These are phyloP conservation scores for Phytophthora fragariae DNA, from an alignment of 352 stramenopile genomes.

Conservation along the genomic window DNA sequence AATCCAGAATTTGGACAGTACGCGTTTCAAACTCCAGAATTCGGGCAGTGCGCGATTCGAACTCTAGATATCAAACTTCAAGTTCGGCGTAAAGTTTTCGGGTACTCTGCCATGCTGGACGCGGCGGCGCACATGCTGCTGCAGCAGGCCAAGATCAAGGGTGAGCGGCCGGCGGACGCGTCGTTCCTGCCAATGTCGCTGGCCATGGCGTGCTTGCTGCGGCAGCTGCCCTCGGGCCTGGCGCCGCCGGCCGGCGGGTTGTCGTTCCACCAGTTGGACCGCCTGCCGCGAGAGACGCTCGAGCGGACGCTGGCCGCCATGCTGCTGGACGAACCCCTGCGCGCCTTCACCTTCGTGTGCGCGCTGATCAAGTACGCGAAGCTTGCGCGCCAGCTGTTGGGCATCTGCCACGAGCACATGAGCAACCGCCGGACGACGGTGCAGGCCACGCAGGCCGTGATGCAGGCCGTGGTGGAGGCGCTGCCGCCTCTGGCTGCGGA, in stretches of 20 bases:
- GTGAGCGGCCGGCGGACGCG: constrained; percentile 43
- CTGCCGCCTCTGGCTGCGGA: constrained; percentile 26
- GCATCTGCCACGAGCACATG: constrained; percentile 54
- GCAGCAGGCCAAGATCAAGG: constrained; percentile 56
- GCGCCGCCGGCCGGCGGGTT: constrained; percentile 42
- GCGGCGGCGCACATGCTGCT: constrained; percentile 55
- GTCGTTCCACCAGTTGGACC: constrained; percentile 57
- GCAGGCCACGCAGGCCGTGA: constrained; percentile 44
- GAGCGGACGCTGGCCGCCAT: constrained; percentile 42
- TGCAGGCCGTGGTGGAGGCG: constrained; percentile 35
- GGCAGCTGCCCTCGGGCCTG: constrained; percentile 51
- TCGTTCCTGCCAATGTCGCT: constrained; percentile 70
- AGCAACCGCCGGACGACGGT: constrained; percentile 32
- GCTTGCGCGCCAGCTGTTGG: constrained; percentile 46
- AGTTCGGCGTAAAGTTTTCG: too few relatives aligned
- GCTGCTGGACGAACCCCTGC: constrained; percentile 37
- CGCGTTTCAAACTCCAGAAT: too few relatives aligned
- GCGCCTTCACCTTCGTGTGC: constrained; percentile 43
- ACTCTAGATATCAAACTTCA: too few relatives aligned
- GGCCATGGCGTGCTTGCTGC: constrained; percentile 51
- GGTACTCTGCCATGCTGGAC: constrained; percentile 43
- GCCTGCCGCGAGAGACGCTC: constrained; percentile 38
- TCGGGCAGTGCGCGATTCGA: too few relatives aligned
- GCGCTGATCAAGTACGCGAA: constrained; percentile 54
- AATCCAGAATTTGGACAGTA: too few relatives aligned